Percentiles rank a stretch among this genome's conserved stretches.
Conservation (phyloP, 139 green algal genomes). For the Choricystis sp. region DNA sequence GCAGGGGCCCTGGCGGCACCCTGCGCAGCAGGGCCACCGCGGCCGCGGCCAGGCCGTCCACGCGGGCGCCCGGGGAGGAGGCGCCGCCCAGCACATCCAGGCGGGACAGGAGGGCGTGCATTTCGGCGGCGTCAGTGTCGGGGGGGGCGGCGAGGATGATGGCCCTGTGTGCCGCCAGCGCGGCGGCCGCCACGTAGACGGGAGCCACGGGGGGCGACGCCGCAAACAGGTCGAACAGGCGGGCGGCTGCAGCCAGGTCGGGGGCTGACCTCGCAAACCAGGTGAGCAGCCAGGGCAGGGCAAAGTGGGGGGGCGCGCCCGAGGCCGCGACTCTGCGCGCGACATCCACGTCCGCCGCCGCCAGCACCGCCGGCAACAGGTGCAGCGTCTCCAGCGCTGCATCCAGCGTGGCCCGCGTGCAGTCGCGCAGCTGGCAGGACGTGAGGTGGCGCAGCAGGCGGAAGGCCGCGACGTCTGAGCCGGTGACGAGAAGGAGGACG, state of each 20-base stretch:
- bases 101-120: background rate
- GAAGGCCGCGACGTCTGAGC: conserved; percentile 28
- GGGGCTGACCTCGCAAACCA: conserved; percentile 74
- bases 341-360: conserved; percentile 15
- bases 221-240: conserved; percentile 83
- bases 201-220: conserved; percentile 72
- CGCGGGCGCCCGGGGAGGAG: too few species aligned
- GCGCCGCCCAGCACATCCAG: background rate
- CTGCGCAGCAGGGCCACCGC: too few species aligned
- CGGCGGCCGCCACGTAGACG: conserved; percentile 64
- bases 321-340: conserved; percentile 11
- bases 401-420: conserved; percentile 46
- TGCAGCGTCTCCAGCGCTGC: conserved; percentile 45
- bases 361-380: conserved; percentile 43
- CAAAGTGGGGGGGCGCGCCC: conserved; percentile 24
- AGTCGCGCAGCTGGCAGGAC: conserved; percentile 50
- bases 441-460: conserved; percentile 36
- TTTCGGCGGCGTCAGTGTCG: background rate
- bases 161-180: conserved; percentile 26
- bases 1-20: too few species aligned
- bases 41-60: too few species aligned
- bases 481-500: conserved; percentile 59
- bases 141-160: background rate
- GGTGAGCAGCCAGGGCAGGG: conserved; percentile 59
- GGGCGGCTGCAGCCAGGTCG: conserved; percentile 24